Conservation (phyloP, 768 basidiomycete genomes). For the Pisolithus sp. region DNA sequence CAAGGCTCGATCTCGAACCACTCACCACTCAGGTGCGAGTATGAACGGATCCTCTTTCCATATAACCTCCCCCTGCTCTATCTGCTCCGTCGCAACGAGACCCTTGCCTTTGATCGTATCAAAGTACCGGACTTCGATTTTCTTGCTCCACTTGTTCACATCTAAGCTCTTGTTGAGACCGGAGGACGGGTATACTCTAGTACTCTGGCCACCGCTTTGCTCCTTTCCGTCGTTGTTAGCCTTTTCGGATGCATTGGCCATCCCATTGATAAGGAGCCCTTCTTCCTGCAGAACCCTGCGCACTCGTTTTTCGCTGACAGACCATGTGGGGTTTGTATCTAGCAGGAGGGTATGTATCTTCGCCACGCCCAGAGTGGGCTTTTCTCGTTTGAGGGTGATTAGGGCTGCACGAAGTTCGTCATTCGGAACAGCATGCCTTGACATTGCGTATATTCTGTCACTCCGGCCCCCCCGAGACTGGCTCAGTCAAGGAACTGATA, state of each 20-base stretch:
- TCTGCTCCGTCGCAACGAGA: constrained; percentile 61
- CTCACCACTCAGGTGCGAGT: constrained; percentile 75
- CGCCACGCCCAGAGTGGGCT: constrained; percentile 62
- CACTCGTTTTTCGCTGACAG: constrained; percentile 79
- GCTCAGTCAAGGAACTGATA: too few relatives aligned
- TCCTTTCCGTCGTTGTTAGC: neutral
- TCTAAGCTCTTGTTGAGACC: constrained; percentile 59
- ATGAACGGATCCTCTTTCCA: constrained; percentile 86
- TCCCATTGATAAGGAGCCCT: constrained; percentile 31
- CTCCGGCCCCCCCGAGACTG: neutral
- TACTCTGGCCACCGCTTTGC: neutral
- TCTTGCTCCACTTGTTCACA: constrained; percentile 52
- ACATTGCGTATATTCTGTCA: neutral
- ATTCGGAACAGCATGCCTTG: constrained; percentile 32
- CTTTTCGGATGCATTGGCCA: constrained; percentile 15
- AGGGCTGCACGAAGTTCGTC: constrained; percentile 54
- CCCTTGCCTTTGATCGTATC: constrained; percentile 75
- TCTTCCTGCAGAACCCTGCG: constrained; percentile 62
- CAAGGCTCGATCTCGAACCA: neutral
- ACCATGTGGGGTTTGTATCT: constrained; percentile 56
- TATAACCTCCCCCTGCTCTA: constrained; percentile 64
- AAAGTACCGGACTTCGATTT: constrained; percentile 64
- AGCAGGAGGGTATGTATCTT: constrained; percentile 67
- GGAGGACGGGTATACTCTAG: constrained; percentile 49
- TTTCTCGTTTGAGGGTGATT: constrained; percentile 43